Base-by-base conservation (phyloP, 2,329 filamentous ascomycete genomes). In the Acephala macrosclerotiorum region DNA sequence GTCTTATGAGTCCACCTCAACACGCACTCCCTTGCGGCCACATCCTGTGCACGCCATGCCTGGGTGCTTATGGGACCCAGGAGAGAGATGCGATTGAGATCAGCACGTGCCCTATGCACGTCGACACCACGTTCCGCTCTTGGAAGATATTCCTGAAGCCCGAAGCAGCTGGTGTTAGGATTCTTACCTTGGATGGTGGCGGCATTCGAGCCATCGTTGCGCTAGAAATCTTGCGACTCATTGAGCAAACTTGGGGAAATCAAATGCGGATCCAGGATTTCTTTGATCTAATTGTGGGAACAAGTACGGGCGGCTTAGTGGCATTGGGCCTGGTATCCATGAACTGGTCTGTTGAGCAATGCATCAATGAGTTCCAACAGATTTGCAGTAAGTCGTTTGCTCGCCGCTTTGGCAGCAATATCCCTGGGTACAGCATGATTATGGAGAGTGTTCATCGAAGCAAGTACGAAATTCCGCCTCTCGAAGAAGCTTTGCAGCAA, bases 1-100 rank as follows among this genome's bases (percentile, higher is more conserved):
- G 60, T 22, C 40, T 63, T 7, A 58, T 45, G 38, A 57, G 55
- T 35, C 22, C 40, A 2, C 60, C 60, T 22, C 49, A 63, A 40
- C 42, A 63, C 29, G 35, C 29, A 6, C 53, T 63, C 16, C 51
- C 60, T 18, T 63, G 60, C 38, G 60, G 60, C 18, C 60, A 63
- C 22, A 57, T 63, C 9, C n/a, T 63, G 2, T 63, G 60, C 53
- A 42, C 51, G 16, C 60, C 51, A 11, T 63, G 60, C 18, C 22
- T 63, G 26, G 16, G 26, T 4, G 36, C 51, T 14, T 63, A 63
- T 29, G 51, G 60, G 6, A 45, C 29, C 8, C 29, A 40, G 36
- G 55, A 36, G 12, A 36, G 55, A 9, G 55, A 57, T 38, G 35
- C 55, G 2, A 57, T 57, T 22, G 55, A 57, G 33, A 57, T 57